Conservation (phyloP, 2,329 filamentous ascomycete species). For the Cytospora paraplurivora region DNA sequence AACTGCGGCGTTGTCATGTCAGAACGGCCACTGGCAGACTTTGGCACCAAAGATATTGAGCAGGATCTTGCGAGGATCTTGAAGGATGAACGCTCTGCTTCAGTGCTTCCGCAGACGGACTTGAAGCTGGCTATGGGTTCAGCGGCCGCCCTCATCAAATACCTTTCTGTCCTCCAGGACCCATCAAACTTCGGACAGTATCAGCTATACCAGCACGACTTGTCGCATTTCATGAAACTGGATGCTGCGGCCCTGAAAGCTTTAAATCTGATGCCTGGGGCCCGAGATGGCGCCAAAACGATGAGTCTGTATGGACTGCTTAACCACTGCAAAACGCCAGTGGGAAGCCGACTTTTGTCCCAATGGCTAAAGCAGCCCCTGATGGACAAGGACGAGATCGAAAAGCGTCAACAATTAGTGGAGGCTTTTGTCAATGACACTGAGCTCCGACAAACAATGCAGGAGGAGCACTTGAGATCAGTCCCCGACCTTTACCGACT, state of each 20-base stretch:
- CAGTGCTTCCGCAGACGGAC: conserved; percentile 83
- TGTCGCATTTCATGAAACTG: conserved; percentile 97
- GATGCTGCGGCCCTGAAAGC: conserved; percentile 93
- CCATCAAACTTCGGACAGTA: conserved; percentile 96
- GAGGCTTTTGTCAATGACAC: conserved; percentile 94
- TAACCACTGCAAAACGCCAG: conserved; percentile 96
- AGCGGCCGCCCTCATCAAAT: conserved; percentile 90
- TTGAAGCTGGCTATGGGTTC: conserved; percentile 96
- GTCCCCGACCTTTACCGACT: conserved; percentile 94
- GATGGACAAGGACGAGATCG: conserved; percentile 87
- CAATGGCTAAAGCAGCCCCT: conserved; percentile 98
- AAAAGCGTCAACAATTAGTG: conserved; percentile 88
- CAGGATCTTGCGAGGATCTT: conserved; percentile 87
- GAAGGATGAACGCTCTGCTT: conserved; percentile 79
- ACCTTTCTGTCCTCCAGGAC: conserved; percentile 87
- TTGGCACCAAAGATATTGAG: conserved; percentile 88
- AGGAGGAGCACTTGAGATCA: conserved; percentile 90
- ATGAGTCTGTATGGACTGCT: conserved; percentile 95
- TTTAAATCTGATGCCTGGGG: conserved; percentile 94
- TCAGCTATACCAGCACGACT: conserved; percentile 93
- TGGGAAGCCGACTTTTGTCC: conserved; percentile 83
- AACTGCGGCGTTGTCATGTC: conserved; percentile 90
- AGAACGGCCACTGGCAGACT: conserved; percentile 75
- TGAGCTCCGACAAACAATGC: conserved; percentile 90
- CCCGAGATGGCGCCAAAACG: conserved; percentile 89